phyloP scores from a whole-genome alignment of 2,329 filamentous ascomycete genomes.

The Penicillium aurantiogriseum region DNA sequence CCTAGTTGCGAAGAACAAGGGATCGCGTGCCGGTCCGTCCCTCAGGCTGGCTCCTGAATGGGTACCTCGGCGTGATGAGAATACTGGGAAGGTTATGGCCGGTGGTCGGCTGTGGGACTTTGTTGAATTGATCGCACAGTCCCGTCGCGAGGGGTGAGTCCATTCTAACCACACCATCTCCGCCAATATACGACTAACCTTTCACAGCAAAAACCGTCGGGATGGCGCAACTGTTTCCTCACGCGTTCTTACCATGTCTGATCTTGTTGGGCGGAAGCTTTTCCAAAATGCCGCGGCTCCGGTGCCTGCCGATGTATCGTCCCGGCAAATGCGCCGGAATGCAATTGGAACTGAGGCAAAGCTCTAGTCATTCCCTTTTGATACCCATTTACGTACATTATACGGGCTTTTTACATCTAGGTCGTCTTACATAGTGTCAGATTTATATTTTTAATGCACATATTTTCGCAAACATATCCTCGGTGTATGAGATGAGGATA shows the following conservation, averaged over 20 bases:
- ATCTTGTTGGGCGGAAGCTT: slow-evolving; percentile 67
- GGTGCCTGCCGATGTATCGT: slow-evolving; percentile 32
- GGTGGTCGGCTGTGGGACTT: slow-evolving; percentile 86
- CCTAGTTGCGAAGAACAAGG: slow-evolving; percentile 66
- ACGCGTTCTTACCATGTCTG: slow-evolving; percentile 74
- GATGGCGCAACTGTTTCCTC: slow-evolving; percentile 86
- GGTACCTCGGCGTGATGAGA: slow-evolving; percentile 65
- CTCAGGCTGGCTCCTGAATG: slow-evolving; percentile 72
- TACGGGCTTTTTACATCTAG: neutral
- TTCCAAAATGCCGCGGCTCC: slow-evolving; percentile 50
- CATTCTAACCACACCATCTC: neutral
- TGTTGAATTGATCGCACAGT: slow-evolving; percentile 79
- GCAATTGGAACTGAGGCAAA: slow-evolving; percentile 37
- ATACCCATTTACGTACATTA: slow-evolving; percentile 5
- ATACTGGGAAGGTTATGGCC: slow-evolving; percentile 61
- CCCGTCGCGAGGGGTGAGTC: slow-evolving; percentile 70
- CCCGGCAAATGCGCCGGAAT: slow-evolving; percentile 38
- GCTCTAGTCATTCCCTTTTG: slow-evolving; percentile 19
- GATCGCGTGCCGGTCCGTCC: slow-evolving; percentile 40
- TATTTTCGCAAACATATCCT: neutral
- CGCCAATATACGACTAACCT: neutral
- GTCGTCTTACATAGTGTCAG: neutral
- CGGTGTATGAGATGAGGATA: neutral
- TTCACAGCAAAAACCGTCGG: slow-evolving; percentile 73
- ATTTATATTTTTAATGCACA: neutral